Evolutionary conservation across 495 filamentous ascomycete genomes (phyloP).

Genomic region (Aspergillus incahuasiensis): DNA sequence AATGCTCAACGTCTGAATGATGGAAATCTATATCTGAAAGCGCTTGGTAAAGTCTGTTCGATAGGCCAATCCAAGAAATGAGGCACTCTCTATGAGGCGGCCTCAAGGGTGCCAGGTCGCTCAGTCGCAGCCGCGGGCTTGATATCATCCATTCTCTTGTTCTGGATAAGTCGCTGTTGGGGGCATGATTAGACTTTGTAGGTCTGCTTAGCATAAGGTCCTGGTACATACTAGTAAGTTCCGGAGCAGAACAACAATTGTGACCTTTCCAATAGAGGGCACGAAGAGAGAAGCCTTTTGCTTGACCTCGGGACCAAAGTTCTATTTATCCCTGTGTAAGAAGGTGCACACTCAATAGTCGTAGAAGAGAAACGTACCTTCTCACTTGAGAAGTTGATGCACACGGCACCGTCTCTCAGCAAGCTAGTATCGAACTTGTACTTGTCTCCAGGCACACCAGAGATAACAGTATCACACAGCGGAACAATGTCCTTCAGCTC

Average conservation of each 20-base stretch:
- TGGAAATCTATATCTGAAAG: slow-evolving; percentile 12
- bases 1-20: neutral
- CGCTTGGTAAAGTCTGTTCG: slow-evolving; percentile 12
- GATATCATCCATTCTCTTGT: slow-evolving; percentile 41
- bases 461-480: slow-evolving; percentile 88
- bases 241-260: slow-evolving; percentile 82
- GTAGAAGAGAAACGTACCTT: slow-evolving; percentile 47
- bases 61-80: slow-evolving; percentile 1
- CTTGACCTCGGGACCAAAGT: slow-evolving; percentile 84
- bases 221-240: slow-evolving; percentile 73
- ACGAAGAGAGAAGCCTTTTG: slow-evolving; percentile 96
- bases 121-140: slow-evolving; percentile 44
- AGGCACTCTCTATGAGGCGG: slow-evolving; percentile 20
- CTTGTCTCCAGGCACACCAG: slow-evolving; percentile 78
- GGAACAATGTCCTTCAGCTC: slow-evolving; percentile 74
- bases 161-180: slow-evolving; percentile 47
- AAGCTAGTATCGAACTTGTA: slow-evolving; percentile 85
- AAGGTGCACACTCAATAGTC: neutral
- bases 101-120: slow-evolving; percentile 40
- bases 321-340: slow-evolving; percentile 39
- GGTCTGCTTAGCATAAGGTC: neutral
- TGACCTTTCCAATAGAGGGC: slow-evolving; percentile 95
- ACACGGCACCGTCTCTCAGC: slow-evolving; percentile 83
- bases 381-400: slow-evolving; percentile 95
- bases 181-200: neutral